Conservation (phyloP, 2,329 filamentous ascomycete genomes). For the Alternaria infectoria region DNA sequence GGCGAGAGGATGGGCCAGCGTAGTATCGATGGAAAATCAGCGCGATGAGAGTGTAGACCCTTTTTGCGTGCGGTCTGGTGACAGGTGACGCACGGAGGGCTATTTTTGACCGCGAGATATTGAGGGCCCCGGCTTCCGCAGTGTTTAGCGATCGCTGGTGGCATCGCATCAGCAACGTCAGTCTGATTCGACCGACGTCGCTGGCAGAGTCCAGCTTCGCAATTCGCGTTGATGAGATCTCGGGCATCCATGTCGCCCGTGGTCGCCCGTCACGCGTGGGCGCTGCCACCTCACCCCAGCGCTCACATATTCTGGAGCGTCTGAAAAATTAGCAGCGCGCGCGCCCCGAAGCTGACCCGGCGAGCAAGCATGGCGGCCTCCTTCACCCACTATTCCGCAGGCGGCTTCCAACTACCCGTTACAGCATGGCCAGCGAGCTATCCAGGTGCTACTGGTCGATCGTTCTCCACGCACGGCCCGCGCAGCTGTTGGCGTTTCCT, state of each 20-base stretch:
- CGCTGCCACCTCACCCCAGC: not conserved
- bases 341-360: constrained; percentile 17
- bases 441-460: constrained; percentile 30
- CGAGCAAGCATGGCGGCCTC: constrained; percentile 1
- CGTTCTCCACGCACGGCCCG: constrained; percentile 38
- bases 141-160: constrained; percentile 31
- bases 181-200: constrained; percentile 9
- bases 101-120: constrained; percentile 39
- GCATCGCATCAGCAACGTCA: constrained; percentile 28
- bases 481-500: constrained; percentile 22
- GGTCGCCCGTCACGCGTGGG: not conserved
- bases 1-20: constrained; percentile 8
- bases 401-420: constrained; percentile 20
- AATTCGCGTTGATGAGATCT: not conserved
- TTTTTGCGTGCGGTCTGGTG: constrained; percentile 19
- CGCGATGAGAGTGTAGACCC: constrained; percentile 6
- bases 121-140: constrained; percentile 24
- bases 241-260: not conserved
- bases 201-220: not conserved
- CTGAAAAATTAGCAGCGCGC: constrained; percentile 10
- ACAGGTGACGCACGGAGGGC: constrained; percentile 25
- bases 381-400: constrained; percentile 6
- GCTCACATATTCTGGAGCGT: not conserved
- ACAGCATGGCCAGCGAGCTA: constrained; percentile 15
- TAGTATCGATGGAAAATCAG: constrained; percentile 14